phyloP scores from a whole-genome alignment of 2,329 filamentous ascomycete genomes.

The Pseudogymnoascus sp. region DNA sequence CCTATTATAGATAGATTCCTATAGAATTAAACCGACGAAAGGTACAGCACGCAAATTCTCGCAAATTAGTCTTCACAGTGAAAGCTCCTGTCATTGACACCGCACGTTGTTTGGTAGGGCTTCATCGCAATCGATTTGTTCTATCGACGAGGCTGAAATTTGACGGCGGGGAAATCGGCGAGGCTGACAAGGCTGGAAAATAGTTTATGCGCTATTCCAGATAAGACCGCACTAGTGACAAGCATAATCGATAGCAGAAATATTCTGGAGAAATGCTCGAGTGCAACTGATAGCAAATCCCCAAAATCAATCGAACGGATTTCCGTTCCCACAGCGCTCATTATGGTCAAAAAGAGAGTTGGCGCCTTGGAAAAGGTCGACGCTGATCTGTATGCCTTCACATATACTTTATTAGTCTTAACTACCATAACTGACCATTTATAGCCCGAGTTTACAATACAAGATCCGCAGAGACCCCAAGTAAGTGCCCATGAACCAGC shows the following conservation, averaged over 20 bases:
- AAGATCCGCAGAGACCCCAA: conserved; percentile 83
- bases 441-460: conserved; percentile 75
- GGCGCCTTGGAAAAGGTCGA: conserved; percentile 93
- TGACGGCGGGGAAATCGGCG: neutral
- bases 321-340: conserved; percentile 13
- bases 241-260: conserved; percentile 26
- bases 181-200: conserved; percentile 6
- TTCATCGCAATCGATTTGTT: neutral
- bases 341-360: conserved; percentile 80
- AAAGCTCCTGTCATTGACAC: neutral
- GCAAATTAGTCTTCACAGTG: neutral
- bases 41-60: neutral
- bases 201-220: neutral
- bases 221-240: conserved; percentile 3
- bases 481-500: conserved; percentile 36
- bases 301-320: conserved; percentile 10
- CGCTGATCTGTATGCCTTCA: conserved; percentile 59
- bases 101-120: neutral
- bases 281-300: conserved; percentile 10
- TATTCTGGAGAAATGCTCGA: conserved; percentile 17
- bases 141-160: neutral
- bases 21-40: neutral
- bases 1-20: neutral
- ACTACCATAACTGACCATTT: conserved; percentile 24
- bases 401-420: conserved; percentile 12